Conservation (phyloP, 257 asterid genomes). For the Datura wrightii region DNA sequence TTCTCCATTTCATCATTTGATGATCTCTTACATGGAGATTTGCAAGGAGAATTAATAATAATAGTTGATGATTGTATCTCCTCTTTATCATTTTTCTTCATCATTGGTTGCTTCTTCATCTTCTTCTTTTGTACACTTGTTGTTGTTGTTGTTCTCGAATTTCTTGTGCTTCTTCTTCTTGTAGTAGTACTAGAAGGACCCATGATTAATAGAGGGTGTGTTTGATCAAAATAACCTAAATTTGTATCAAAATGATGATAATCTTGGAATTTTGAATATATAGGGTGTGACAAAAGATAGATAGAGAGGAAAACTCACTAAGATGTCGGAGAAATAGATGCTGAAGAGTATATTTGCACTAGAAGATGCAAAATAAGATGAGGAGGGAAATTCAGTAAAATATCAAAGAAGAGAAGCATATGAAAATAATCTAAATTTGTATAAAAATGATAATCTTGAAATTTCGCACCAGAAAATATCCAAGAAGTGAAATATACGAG, state of each 20-base stretch:
- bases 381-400: no score
- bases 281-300: not conserved
- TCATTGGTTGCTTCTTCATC: conserved; percentile 39
- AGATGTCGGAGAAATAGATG: no score
- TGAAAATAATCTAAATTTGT: not conserved
- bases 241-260: not conserved
- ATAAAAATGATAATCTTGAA: not conserved
- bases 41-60: conserved; percentile 29
- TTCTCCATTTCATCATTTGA: conserved; percentile 27
- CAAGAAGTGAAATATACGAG: not conserved
- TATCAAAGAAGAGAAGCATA: not conserved
- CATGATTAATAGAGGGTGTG: conserved; percentile 46
- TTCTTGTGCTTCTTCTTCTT: conserved; percentile 38
- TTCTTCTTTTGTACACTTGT: conserved; percentile 20
- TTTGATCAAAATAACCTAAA: not conserved
- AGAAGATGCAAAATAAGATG: no score
- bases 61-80: not conserved
- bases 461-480: no score
- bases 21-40: conserved; percentile 30
- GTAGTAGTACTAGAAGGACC: conserved; percentile 50
- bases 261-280: not conserved
- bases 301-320: no score
- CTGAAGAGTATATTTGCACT: no score
- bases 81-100: conserved; percentile 38
- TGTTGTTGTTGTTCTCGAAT: conserved; percentile 27